phyloP scores from a whole-genome alignment of 2,329 filamentous ascomycete species.

The Metarhizium brunneum region DNA sequence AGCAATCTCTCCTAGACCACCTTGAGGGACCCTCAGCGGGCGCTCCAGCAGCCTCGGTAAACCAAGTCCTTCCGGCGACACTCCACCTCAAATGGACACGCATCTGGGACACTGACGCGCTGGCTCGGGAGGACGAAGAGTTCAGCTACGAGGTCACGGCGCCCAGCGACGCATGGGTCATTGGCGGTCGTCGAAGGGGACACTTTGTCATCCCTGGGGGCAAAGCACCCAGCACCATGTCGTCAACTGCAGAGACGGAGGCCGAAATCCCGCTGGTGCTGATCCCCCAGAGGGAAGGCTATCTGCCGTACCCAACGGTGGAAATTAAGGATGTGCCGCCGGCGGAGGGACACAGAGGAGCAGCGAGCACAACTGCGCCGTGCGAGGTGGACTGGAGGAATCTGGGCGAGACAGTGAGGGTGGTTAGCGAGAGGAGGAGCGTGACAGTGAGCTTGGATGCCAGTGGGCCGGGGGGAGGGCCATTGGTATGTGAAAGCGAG shows the following conservation, averaged over 20 bases:
- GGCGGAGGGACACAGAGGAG: constrained; percentile 16
- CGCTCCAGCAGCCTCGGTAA: constrained; percentile 44
- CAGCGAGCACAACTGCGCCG: constrained; percentile 17
- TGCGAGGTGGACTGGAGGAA: constrained; percentile 78
- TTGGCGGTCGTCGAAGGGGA: constrained; percentile 72
- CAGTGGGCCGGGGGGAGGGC: constrained; percentile 55
- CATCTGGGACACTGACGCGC: constrained; percentile 45
- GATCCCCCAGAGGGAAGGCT: constrained; percentile 70
- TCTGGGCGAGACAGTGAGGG: constrained; percentile 65
- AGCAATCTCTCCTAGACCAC: constrained; percentile 23
- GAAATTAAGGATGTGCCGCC: constrained; percentile 59
- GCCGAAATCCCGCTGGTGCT: constrained; percentile 61
- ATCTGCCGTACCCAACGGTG: constrained; percentile 66
- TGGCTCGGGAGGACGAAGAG: constrained; percentile 44
- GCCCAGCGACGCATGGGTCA: constrained; percentile 68
- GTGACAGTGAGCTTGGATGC: constrained; percentile 67
- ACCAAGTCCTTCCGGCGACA: constrained; percentile 55
- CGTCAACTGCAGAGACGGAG: constrained; percentile 40
- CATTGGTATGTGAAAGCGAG: constrained; percentile 57
- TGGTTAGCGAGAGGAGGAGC: constrained; percentile 60
- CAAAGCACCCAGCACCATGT: constrained; percentile 29
- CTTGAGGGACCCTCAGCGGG: constrained; percentile 18
- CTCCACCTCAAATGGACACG: constrained; percentile 55
- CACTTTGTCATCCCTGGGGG: constrained; percentile 56
- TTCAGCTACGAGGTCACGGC: constrained; percentile 79